These are phyloP conservation scores for Tritrichomonas musculus DNA, from an alignment of 208 protist species.

Conservation along the genomic window DNA sequence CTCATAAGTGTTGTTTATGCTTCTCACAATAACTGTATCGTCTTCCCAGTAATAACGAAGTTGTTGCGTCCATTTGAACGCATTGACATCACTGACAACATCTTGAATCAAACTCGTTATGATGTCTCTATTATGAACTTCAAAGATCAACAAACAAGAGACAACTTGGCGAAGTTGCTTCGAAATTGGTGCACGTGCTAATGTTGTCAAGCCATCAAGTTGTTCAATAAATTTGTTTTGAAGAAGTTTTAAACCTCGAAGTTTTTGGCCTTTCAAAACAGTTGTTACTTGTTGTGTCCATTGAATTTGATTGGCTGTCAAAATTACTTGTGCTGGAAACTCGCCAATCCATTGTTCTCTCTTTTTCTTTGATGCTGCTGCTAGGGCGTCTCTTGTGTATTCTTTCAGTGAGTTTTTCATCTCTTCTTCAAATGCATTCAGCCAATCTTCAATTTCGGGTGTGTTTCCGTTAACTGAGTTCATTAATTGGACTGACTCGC, in stretches of 20 bases:
- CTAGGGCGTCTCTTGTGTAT: neutral
- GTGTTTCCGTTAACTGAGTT: slow-evolving; percentile 72
- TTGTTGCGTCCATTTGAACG: slow-evolving; percentile 88
- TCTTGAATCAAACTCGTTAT: slow-evolving; percentile 75
- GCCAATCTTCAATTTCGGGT: slow-evolving; percentile 89
- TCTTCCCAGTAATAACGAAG: slow-evolving; percentile 86
- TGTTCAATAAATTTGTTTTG: slow-evolving; percentile 51
- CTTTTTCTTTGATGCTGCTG: slow-evolving; percentile 47
- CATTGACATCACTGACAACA: slow-evolving; percentile 68
- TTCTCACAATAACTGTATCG: slow-evolving; percentile 41
- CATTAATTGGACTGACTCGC: slow-evolving; percentile 79
- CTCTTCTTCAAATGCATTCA: slow-evolving; percentile 75
- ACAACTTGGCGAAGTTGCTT: neutral
- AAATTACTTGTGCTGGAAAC: slow-evolving; percentile 78
- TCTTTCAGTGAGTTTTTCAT: slow-evolving; percentile 39
- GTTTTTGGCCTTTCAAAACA: slow-evolving; percentile 56
- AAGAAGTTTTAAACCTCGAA: neutral
- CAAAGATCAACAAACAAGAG: slow-evolving; percentile 42
- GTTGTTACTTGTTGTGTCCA: slow-evolving; percentile 78
- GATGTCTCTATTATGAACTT: slow-evolving; percentile 75
- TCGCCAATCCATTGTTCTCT: slow-evolving; percentile 77
- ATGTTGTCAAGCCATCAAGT: neutral
- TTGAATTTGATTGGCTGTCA: slow-evolving; percentile 75
- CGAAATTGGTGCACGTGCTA: neutral
- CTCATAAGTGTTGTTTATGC: slow-evolving; percentile 44